Percentiles rank a stretch among this genome's conserved stretches.
phyloP scores from a whole-genome alignment of 306 rosid genomes.

The Rubus parviflorus region DNA sequence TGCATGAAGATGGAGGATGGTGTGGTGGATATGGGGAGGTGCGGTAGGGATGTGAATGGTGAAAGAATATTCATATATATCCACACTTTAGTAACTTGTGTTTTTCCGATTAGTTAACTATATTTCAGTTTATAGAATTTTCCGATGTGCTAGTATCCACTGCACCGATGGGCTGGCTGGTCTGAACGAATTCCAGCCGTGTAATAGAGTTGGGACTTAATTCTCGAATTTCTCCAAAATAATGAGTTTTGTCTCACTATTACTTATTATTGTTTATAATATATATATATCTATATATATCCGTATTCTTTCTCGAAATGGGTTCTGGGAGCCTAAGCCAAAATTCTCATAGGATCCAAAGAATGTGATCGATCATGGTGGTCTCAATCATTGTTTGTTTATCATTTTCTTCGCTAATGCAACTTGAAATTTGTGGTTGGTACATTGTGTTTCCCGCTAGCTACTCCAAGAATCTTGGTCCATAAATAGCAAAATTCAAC shows the following conservation, averaged over 20 bases:
- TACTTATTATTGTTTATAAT: too few relatives aligned
- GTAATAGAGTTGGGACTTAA: too few relatives aligned
- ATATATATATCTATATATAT: too few relatives aligned
- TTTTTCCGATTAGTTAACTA: too few relatives aligned
- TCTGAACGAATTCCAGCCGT: too few relatives aligned
- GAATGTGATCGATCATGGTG: conserved; percentile 27
- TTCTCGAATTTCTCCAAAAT: not conserved
- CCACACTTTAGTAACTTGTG: too few relatives aligned
- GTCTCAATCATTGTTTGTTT: conserved; percentile 55
- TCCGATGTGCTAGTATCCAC: too few relatives aligned
- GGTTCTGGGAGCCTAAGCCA: conserved; percentile 37
- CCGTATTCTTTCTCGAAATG: not conserved
- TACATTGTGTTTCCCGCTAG: conserved; percentile 50
- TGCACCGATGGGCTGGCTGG: too few relatives aligned
- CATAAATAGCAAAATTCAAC: conserved; percentile 8
- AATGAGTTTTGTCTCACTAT: not conserved
- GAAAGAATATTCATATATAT: too few relatives aligned
- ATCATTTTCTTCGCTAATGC: conserved; percentile 32
- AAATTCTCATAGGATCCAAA: conserved; percentile 45
- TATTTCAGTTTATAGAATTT: too few relatives aligned
- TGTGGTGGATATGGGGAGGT: not conserved
- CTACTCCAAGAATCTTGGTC: conserved; percentile 48
- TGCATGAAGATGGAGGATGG: too few relatives aligned
- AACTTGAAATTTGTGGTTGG: conserved; percentile 30
- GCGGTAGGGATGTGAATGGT: not conserved